Base-by-base conservation (phyloP, 768 basidiomycete species). In the Amanita exitialis region DNA sequence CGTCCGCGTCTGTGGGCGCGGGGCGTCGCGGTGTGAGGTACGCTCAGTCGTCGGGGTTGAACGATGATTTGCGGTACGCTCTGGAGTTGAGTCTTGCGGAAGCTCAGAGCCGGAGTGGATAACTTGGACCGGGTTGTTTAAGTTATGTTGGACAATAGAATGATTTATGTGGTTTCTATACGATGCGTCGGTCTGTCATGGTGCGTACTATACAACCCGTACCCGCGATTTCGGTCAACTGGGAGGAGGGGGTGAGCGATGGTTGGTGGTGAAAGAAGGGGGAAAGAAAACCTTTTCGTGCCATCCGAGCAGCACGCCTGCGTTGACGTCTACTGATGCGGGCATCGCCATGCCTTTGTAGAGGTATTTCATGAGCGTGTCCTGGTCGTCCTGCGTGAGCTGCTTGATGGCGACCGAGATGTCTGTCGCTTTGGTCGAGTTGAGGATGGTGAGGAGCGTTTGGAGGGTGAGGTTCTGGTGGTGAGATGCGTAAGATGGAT, bases 361-460 rank as follows among this genome's bases (percentile, higher is more conserved):
- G 13, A 98, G 72, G 62, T 95, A 98, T 64, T 94, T 95, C 95
- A 96, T 98, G 49, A 97, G 75, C 28, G 84, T 88, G 61, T 96
- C 95, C 61, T 93, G 90, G 39, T 77, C 69, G 46, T 89, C 85
- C 57, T 76, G 76, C 2, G 83, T 76, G 27, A 97, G 75, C 0
- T 74, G 64, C 60, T 83, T 86, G 64, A 96, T 75, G 45, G 87
- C 80, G 21, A 69, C 69, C 2, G 85, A 74, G 55, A 97, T 90
- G 55, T 97, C 94, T 2, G 89, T 77, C 4, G 91, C 72, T 64
- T 95, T 91, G 10, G 93, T 96, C 52, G 89, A 92, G 74, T 96
- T 97, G 55, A 97, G 78, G 56, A 98, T 90, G 0, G 88, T 83
- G 32, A 94, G 76, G 21, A 97, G 72, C 0, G 84, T 81, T 56